phyloP scores from a whole-genome alignment of 257 asterid species.

The Forsythia viridissima region DNA sequence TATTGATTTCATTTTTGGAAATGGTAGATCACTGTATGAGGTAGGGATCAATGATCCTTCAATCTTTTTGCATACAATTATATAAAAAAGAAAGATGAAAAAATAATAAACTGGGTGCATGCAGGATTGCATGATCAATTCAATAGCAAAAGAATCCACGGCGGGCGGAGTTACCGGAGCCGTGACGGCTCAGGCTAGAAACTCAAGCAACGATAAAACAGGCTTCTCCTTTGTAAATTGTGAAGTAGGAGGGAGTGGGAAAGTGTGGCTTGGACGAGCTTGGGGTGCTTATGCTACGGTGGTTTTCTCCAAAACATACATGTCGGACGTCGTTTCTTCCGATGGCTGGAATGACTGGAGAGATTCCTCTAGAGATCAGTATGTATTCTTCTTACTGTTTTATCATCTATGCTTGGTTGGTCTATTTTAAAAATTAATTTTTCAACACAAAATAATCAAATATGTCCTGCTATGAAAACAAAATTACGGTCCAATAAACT shows the following conservation, averaged over 20 bases:
- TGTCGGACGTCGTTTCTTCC: constrained; percentile 66
- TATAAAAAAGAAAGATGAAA: neutral
- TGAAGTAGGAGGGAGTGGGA: constrained; percentile 61
- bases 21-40: constrained; percentile 71
- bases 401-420: too few relatives aligned
- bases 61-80: neutral
- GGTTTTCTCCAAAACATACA: constrained; percentile 55
- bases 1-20: constrained; percentile 88
- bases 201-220: constrained; percentile 41
- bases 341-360: constrained; percentile 89
- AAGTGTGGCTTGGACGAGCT: constrained; percentile 86
- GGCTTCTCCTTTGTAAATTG: constrained; percentile 88
- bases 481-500: too few relatives aligned
- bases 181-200: constrained; percentile 79
- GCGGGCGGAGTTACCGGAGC: constrained; percentile 50
- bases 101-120: neutral
- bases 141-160: constrained; percentile 53
- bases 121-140: constrained; percentile 67
- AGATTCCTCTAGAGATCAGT: constrained; percentile 72
- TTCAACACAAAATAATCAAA: too few relatives aligned
- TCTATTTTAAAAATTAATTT: too few relatives aligned
- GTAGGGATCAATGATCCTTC: constrained; percentile 27
- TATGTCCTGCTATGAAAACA: too few relatives aligned
- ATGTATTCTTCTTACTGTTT: constrained; percentile 2
- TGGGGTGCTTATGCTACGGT: constrained; percentile 80